Base-by-base conservation (phyloP, 768 basidiomycete genomes). In the Baorangia bicolor region DNA sequence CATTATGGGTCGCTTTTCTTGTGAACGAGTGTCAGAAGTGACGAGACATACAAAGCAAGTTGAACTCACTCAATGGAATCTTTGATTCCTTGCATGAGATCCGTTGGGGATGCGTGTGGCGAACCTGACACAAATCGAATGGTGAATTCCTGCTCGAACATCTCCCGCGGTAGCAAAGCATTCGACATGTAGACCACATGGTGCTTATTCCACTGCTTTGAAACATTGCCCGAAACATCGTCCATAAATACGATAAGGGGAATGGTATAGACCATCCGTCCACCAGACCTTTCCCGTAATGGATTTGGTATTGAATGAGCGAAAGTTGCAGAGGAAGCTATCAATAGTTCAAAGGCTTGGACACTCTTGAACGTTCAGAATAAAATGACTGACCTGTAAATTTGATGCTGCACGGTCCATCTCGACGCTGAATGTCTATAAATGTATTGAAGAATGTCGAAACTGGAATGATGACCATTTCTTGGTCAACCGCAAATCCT, bases 181-280 rank as follows among this genome's bases (percentile, higher is more conserved):
- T 75, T 74, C 0, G 65, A 72, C 48, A 74, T 59, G 23, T 76
- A 77, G 0, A 65, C 46, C 0, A 65, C 56, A 14, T 71, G 66
- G 38, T 76, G 72, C 27, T 70, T 70, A 33, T 77, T 73, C 69
- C 72, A 77, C 27, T 75, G 74, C 43, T 74, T 76, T 9, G 61
- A 71, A 1, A 58, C 55, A 30, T 75, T 75, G 0, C 66, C 74
- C 0, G 70, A 76, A 0, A 76, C 62, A 38, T 76, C 69, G 31
- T 75, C 74, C 37, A 73, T 65, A 47, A 73, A 73, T 0, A 73
- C 28, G 3, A 73, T 66, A 4, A 71, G 48, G 0, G 68, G 69
- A 0, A 66, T 56, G 1, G 50, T 55, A 3, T 64, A 56, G 2
- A 62, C 54, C 57, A 65, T 65, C 0, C 49, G 43, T 0, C 72